Evolutionary conservation across 371 early-diverging fungal species (phyloP).

Genomic region (Syncephalastrum monosporum): DNA sequence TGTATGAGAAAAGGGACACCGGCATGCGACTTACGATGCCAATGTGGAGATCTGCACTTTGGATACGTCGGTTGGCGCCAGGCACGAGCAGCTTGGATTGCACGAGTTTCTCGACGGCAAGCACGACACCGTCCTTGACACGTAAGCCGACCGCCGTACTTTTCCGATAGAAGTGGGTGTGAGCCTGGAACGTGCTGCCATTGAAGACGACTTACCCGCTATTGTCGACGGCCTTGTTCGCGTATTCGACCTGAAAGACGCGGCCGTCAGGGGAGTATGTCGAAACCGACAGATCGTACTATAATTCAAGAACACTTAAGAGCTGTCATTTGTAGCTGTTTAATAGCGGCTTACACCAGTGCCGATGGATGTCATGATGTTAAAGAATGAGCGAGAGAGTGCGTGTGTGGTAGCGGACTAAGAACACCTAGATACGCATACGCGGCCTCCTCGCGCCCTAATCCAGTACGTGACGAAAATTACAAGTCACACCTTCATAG

Average conservation of each 20-base stretch:
- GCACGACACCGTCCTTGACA: constrained; percentile 92
- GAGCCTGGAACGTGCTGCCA: neutral
- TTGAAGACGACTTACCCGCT: constrained; percentile 73
- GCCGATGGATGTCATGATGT: constrained; percentile 67
- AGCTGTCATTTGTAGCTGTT: neutral
- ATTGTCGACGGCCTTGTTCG: constrained; percentile 97
- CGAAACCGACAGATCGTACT: constrained; percentile 97
- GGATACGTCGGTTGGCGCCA: constrained; percentile 89
- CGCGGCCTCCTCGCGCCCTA: constrained; percentile 1
- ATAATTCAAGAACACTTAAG: constrained; percentile 8
- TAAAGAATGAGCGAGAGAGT: constrained; percentile 1
- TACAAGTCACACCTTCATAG: constrained; percentile 6
- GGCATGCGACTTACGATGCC: constrained; percentile 73
- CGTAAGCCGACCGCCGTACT: constrained; percentile 95
- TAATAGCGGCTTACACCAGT: constrained; percentile 57
- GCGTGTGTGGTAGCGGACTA: neutral
- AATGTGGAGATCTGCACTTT: constrained; percentile 88
- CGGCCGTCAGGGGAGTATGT: constrained; percentile 99
- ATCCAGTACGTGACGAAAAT: neutral
- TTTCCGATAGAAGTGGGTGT: neutral
- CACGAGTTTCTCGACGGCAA: constrained; percentile 94
- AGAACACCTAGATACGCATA: neutral
- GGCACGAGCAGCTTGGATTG: constrained; percentile 94
- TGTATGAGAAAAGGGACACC: neutral
- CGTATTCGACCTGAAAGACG: constrained; percentile 98